Percentiles rank a stretch among this genome's conserved stretches.
Conservation (phyloP, 2,329 filamentous ascomycete genomes). For the Pyrenochaeta sp. region DNA sequence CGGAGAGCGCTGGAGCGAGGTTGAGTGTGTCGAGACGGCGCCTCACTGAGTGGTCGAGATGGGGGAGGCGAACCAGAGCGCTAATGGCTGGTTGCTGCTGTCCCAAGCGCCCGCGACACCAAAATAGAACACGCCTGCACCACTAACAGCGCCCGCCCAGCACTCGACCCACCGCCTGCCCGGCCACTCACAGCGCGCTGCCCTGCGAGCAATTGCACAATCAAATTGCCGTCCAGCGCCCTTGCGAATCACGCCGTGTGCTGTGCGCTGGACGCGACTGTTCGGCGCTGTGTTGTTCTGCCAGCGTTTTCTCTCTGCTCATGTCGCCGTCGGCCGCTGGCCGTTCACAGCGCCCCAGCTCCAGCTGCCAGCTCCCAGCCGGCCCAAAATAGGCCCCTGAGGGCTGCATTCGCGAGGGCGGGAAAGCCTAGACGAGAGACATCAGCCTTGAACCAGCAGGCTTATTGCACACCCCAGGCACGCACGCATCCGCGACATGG, state of each 20-base stretch:
- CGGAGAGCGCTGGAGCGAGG: slow-evolving; percentile 17
- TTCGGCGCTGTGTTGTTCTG: not conserved
- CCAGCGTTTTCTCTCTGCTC: not conserved
- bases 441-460: slow-evolving; percentile 1
- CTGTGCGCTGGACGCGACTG: slow-evolving; percentile 1
- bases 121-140: slow-evolving; percentile 16
- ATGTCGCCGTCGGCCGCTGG: slow-evolving; percentile 1
- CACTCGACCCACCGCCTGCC: too few species aligned
- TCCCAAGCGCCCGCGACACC: slow-evolving; percentile 12
- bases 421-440: slow-evolving; percentile 22
- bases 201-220: not conserved
- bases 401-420: slow-evolving; percentile 20
- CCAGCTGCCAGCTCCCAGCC: slow-evolving; percentile 17
- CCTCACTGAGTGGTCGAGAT: slow-evolving; percentile 30
- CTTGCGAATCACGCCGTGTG: not conserved
- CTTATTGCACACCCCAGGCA: slow-evolving; percentile 2
- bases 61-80: slow-evolving; percentile 28
- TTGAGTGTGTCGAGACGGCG: slow-evolving; percentile 22
- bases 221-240: slow-evolving; percentile 2
- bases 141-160: slow-evolving; percentile 22
- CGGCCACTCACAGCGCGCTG: slow-evolving; percentile 7
- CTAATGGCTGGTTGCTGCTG: slow-evolving; percentile 13
- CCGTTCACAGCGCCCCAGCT: too few species aligned
- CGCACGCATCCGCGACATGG: not conserved
- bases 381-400: slow-evolving; percentile 22